phyloP scores from a whole-genome alignment of 2,329 filamentous ascomycete species.

The Paecilomyces dactylethromorphus region DNA sequence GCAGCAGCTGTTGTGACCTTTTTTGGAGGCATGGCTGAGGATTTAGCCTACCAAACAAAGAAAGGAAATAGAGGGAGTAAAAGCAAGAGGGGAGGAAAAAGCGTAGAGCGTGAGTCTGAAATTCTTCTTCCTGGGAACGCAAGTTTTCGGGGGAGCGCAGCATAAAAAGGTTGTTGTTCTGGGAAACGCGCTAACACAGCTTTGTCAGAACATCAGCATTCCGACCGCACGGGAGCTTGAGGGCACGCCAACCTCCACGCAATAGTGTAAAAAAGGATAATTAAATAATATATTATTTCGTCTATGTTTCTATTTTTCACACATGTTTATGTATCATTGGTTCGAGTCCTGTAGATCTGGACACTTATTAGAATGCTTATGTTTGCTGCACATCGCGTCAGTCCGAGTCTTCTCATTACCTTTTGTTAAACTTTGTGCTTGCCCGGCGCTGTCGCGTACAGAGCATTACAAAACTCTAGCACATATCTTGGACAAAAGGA shows the following conservation, averaged over 20 bases:
- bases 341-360: too few relatives aligned
- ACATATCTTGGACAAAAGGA: too few relatives aligned
- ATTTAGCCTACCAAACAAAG: not conserved
- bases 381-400: too few relatives aligned
- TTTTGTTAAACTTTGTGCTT: too few relatives aligned
- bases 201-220: not conserved
- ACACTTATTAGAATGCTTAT: too few relatives aligned
- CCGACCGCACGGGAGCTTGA: not conserved
- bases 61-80: not conserved
- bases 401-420: too few relatives aligned
- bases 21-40: slow-evolving; percentile 22
- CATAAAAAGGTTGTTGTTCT: not conserved
- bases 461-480: too few relatives aligned
- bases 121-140: not conserved
- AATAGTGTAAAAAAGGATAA: too few relatives aligned
- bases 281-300: too few relatives aligned
- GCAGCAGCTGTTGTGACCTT: slow-evolving; percentile 23
- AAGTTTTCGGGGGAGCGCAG: not conserved
- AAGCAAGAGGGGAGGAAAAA: not conserved
- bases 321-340: not conserved
- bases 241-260: not conserved
- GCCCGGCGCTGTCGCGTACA: too few relatives aligned
- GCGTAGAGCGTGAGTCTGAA: not conserved
- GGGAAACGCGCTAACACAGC: not conserved
- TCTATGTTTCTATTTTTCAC: not conserved